Conservation (phyloP, 768 basidiomycete genomes). For the Boletus tomentosulus region DNA sequence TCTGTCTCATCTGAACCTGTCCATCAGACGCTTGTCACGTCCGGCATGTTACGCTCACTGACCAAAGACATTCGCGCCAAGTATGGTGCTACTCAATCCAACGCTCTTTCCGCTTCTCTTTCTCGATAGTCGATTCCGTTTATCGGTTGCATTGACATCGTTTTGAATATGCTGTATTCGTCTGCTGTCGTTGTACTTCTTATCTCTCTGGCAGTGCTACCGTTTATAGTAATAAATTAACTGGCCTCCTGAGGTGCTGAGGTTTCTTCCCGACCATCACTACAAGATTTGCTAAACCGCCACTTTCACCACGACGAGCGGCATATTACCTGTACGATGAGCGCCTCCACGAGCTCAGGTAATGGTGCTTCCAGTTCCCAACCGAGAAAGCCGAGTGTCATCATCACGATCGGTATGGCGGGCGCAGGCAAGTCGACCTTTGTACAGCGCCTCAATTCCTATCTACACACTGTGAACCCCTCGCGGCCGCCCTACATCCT, state of each 20-base stretch:
- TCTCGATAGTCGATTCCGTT: constrained; percentile 4
- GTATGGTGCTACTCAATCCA: constrained; percentile 19
- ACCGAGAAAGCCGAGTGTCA: constrained; percentile 62
- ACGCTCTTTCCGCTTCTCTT: constrained; percentile 2
- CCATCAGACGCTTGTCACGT: constrained; percentile 42
- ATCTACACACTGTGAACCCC: constrained; percentile 68
- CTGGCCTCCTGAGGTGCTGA: not conserved
- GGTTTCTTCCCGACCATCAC: constrained; percentile 7
- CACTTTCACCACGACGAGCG: not conserved
- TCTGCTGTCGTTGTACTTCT: not conserved
- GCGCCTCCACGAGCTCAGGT: constrained; percentile 11
- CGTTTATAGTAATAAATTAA: constrained; percentile 14
- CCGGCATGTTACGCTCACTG: constrained; percentile 55
- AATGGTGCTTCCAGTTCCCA: constrained; percentile 2
- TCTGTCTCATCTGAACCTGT: constrained; percentile 36
- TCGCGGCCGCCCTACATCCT: constrained; percentile 86
- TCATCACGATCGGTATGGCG: constrained; percentile 94
- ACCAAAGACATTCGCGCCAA: constrained; percentile 29
- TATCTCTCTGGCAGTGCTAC: not conserved
- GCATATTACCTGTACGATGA: constrained; percentile 14
- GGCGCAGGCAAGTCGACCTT: constrained; percentile 98
- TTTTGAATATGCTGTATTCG: constrained; percentile 3
- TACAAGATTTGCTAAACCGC: not conserved
- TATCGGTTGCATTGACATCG: constrained; percentile 1
- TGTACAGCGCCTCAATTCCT: constrained; percentile 90